phyloP scores from a whole-genome alignment of 192 early-diverging fungal species.

The Backusella liffmaniae region DNA sequence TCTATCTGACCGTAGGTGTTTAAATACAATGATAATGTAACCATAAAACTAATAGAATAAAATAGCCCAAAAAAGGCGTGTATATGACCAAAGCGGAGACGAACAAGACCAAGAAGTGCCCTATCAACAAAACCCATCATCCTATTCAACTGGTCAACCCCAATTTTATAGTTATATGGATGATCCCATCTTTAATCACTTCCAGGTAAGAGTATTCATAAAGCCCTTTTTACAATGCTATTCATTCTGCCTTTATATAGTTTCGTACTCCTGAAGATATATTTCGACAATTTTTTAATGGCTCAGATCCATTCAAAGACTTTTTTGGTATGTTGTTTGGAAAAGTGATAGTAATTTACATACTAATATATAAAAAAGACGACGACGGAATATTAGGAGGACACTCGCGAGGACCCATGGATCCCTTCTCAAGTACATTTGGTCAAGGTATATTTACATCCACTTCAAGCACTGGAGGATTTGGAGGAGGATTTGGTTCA shows the following conservation, averaged over 20 bases:
- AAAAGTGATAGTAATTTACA: no score
- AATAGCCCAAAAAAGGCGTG: conserved; percentile 29
- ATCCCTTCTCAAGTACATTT: not conserved
- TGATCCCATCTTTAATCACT: conserved; percentile 13
- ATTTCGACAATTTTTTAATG: conserved; percentile 33
- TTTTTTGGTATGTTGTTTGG: conserved; percentile 18
- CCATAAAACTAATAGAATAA: not conserved
- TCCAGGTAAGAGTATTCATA: conserved; percentile 18
- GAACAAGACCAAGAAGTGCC: not conserved
- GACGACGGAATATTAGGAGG: not conserved
- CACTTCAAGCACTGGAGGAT: not conserved
- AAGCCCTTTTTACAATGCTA: not conserved
- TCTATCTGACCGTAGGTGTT: conserved; percentile 34
- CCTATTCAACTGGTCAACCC: not conserved
- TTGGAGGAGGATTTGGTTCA: not conserved
- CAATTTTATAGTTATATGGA: not conserved
- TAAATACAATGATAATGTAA: not conserved
- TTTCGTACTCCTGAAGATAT: conserved; percentile 39
- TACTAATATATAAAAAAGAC: not conserved
- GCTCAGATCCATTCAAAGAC: conserved; percentile 18
- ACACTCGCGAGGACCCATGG: not conserved
- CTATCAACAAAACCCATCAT: not conserved
- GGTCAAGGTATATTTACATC: not conserved
- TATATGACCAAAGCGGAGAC: conserved; percentile 28
- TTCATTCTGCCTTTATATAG: conserved; percentile 6